These are phyloP conservation scores for Neurospora pannonica DNA, from an alignment of 495 filamentous ascomycete species.

Conservation along the genomic window DNA sequence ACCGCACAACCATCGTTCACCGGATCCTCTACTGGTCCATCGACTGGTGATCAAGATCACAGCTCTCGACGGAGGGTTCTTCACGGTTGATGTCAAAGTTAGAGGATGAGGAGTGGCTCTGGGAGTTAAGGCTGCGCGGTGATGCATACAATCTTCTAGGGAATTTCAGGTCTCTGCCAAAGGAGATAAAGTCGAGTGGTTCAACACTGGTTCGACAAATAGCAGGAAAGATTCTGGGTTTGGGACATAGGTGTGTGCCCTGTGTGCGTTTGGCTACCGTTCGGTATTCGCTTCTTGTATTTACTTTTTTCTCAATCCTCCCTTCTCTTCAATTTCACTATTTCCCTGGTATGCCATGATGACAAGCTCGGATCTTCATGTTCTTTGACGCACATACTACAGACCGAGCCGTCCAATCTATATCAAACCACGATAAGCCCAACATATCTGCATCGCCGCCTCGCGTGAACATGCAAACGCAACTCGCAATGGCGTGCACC, in stretches of 20 bases:
- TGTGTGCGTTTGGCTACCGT: not conserved
- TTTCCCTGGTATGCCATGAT: not conserved
- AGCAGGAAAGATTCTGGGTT: not conserved
- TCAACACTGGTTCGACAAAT: not conserved
- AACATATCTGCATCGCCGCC: not conserved
- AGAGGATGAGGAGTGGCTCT: not conserved
- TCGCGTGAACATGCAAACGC: not conserved
- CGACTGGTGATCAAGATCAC: not conserved
- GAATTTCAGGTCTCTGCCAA: not conserved
- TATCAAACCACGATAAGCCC: not conserved
- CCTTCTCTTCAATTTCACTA: not conserved
- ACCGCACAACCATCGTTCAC: not conserved
- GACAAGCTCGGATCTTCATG: not conserved
- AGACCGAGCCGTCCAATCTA: not conserved
- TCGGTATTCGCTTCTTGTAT: not conserved
- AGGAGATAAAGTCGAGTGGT: not conserved
- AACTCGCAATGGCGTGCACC: not conserved
- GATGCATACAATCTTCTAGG: not conserved
- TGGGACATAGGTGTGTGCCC: not conserved
- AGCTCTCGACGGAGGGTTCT: not conserved
- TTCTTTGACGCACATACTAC: not conserved
- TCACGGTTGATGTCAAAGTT: not conserved
- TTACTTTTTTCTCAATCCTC: not conserved
- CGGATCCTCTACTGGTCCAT: not conserved
- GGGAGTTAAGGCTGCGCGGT: not conserved